Evolutionary conservation across 257 asterid genomes (phyloP), one percentile per base, ranked within the genome.

Genomic region (Fraxinus anomala): DNA sequence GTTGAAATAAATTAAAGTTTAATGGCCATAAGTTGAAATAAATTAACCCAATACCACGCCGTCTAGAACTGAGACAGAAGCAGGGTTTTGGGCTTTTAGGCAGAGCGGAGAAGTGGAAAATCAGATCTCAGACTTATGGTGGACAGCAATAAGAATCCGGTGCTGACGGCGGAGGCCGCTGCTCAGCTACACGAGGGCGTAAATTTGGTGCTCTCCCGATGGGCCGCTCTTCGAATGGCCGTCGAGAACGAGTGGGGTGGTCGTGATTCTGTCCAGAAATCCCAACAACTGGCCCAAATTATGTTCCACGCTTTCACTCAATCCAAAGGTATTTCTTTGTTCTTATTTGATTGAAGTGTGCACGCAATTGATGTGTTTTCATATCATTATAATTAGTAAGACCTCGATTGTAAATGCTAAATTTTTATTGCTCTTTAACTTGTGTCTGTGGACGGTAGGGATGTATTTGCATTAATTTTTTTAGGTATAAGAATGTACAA

Each of bases 191-290:
- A 82, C 61, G 87, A 87, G 68, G 97, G 97, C 14, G 87, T 93
- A 5, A 70, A 56, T 39, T 40, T 93, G 71, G 14, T 89, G 68
- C 84, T 93, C 34, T 83, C 87, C 28, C 88, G 28, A 26, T 26
- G 28, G 28, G 28, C 28, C 28, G 28, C 28, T 26, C 28, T 26
- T 26, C 28, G 28, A 40, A 86, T 91, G 95, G 95, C 93, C 73
- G 77, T 92, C 49, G 89, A 86, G 74, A 88, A 90, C 74, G 87
- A 89, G 80, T 91, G 93, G 93, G 96, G 97, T 4, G 96, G 97
- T 68, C 93, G 82, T 6, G 89, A 85, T 65, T 80, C 97, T 66
- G 70, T 47, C 34, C 82, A 85, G 75, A 91, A 83, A 73, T 73
- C 95, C 23, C 85, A 80, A 70, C 86, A 90, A 68, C 88, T 93